Percentiles rank a stretch among this genome's conserved stretches.
Evolutionary conservation across 2,329 filamentous ascomycete species (phyloP).

Genomic region (Knoxdaviesia proteae): DNA sequence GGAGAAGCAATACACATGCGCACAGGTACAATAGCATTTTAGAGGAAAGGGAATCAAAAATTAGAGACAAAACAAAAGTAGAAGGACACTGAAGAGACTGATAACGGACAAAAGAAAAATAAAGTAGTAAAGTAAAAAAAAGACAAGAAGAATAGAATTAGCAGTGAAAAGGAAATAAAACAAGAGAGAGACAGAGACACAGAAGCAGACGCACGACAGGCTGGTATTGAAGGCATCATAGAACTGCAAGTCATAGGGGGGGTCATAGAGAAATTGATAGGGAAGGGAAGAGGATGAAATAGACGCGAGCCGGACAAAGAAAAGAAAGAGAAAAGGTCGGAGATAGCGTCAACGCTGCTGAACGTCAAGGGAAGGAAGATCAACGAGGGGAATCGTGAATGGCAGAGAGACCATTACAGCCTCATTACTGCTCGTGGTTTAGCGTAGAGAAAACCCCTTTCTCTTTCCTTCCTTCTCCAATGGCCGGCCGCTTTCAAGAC

Average conservation of each 20-base stretch:
- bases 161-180: constrained; percentile 6
- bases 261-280: constrained; percentile 20
- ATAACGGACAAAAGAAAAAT: not conserved
- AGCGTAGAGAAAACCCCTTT: constrained; percentile 98
- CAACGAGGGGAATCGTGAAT: constrained; percentile 4
- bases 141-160: constrained; percentile 8
- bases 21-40: not conserved
- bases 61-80: constrained; percentile 4
- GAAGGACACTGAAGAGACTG: constrained; percentile 1
- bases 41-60: constrained; percentile 6
- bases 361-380: constrained; percentile 4
- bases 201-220: constrained; percentile 30
- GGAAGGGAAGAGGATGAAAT: constrained; percentile 1
- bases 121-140: constrained; percentile 1
- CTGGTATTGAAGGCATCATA: constrained; percentile 40
- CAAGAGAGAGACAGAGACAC: constrained; percentile 21
- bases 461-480: constrained; percentile 96
- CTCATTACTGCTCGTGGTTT: constrained; percentile 18
- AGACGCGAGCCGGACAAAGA: not conserved
- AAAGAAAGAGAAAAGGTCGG: constrained; percentile 4
- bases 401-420: constrained; percentile 5
- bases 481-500: constrained; percentile 85
- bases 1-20: no score
- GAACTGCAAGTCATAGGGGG: constrained; percentile 27
- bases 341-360: not conserved